Evolutionary conservation across 2,329 filamentous ascomycete genomes (phyloP).

Genomic region (Blumeriella jaapii): DNA sequence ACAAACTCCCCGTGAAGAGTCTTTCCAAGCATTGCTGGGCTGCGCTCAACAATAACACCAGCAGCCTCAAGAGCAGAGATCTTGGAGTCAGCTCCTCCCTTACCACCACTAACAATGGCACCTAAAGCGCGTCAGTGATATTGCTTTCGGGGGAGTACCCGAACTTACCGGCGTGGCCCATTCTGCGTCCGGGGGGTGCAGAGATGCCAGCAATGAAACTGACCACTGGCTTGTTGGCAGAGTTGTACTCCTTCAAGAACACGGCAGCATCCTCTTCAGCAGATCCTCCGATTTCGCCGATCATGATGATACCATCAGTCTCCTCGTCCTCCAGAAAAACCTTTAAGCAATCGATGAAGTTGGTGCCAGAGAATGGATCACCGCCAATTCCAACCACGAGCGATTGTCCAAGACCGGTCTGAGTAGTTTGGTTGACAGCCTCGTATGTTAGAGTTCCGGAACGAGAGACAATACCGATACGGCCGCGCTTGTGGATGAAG

Average conservation of each 20-base stretch:
- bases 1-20: slow-evolving; percentile 92
- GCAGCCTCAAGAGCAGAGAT: slow-evolving; percentile 87
- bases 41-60: slow-evolving; percentile 92
- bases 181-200: slow-evolving; percentile 87
- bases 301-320: slow-evolving; percentile 99
- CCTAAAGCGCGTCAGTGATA: slow-evolving; percentile 28
- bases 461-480: slow-evolving; percentile 95
- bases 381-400: slow-evolving; percentile 97
- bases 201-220: slow-evolving; percentile 98
- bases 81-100: slow-evolving; percentile 97
- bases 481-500: slow-evolving; percentile 99
- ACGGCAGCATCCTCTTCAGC: slow-evolving; percentile 98
- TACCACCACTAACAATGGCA: slow-evolving; percentile 93
- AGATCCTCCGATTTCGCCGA: slow-evolving; percentile 94
- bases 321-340: slow-evolving; percentile 93
- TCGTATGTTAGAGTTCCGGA: slow-evolving; percentile 98
- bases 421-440: slow-evolving; percentile 98
- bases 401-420: slow-evolving; percentile 91
- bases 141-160: no score
- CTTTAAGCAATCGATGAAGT: slow-evolving; percentile 98
- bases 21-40: slow-evolving; percentile 85
- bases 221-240: slow-evolving; percentile 86
- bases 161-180: slow-evolving; percentile 84
- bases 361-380: slow-evolving; percentile 97
- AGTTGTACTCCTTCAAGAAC: slow-evolving; percentile 89